Conservation (phyloP, 225 moss, liverwort and hornwort species). For the Antitrichia curtipendula region DNA sequence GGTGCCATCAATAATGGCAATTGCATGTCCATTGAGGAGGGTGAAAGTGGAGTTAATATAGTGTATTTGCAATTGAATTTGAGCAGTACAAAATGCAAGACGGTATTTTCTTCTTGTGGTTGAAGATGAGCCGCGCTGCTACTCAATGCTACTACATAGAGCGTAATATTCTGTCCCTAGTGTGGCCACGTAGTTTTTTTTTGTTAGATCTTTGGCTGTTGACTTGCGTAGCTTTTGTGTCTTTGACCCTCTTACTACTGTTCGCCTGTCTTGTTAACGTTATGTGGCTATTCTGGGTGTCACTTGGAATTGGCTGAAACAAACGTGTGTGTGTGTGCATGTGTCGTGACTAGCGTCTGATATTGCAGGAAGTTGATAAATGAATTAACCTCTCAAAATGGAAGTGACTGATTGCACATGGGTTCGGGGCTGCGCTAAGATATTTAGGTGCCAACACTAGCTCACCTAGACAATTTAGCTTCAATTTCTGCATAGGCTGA, state of each 20-base stretch:
- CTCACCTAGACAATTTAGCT: not conserved
- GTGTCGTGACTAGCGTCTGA: not conserved
- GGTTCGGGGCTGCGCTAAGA: not conserved
- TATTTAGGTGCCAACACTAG: not conserved
- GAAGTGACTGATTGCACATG: not conserved
- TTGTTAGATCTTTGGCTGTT: not conserved
- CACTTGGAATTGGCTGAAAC: not conserved
- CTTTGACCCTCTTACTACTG: not conserved
- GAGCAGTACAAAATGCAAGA: not conserved
- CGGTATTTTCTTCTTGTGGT: not conserved
- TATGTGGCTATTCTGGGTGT: not conserved
- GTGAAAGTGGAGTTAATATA: not conserved
- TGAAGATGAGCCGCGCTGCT: not conserved
- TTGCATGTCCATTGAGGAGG: not conserved
- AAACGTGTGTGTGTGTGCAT: not conserved
- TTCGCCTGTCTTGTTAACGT: not conserved
- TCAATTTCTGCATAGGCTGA: not conserved
- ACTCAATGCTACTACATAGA: not conserved
- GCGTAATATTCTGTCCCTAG: not conserved
- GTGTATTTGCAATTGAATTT: not conserved
- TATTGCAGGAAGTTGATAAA: not conserved
- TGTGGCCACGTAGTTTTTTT: not conserved
- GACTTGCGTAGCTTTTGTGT: not conserved
- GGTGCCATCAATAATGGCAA: not conserved
- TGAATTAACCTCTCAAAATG: not conserved